Base-by-base conservation (phyloP, 805 yeast species). In the Candida incommunis region DNA sequence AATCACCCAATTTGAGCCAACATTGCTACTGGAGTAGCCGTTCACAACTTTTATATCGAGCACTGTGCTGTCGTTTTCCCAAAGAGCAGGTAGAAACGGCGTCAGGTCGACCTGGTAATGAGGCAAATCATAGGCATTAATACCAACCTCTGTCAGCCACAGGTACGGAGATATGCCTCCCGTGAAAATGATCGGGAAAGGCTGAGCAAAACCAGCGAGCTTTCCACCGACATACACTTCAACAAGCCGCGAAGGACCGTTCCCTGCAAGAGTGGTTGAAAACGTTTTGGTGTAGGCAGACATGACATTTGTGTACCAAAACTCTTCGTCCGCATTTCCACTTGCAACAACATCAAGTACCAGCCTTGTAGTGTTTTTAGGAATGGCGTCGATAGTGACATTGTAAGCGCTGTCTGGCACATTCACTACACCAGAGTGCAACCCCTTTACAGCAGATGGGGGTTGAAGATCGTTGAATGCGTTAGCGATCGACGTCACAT, bases 141-240 rank as follows among this genome's bases (percentile, higher is more conserved):
- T 69, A 2, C 84, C 78, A 4, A 85, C 94, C 48, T 82, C 75
- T 3, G 94, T 85, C 42, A 72, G 69, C 95, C 95, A 86, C 42
- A 85, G 63, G 3, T 80, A 69, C 1, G 95, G 94, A 1, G 87
- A 74, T 26, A 78, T 63, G 2, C 94, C 95, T 3, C 95, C 95
- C 1, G 94, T 77, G 63, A 70, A 86, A 15, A 86, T 71, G 4
- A 78, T 74, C 1, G 90, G 88, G 51, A 74, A 76, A 2, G 95
- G 94, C 22, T 77, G 66, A 24, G 72, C 72, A 3, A 77, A 64
- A 1, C 80, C 80, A 4, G 84, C 72, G 43, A 80, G 69, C 22
- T 67, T 52, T 25, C 74, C 84, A 51, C 78, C 71, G 41, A 80
- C 63, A 50, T 67, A 79, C 3, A 82, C 75, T 51, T 80, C 76